phyloP scores from a whole-genome alignment of 192 early-diverging fungal species.

The Backusella tuberculispora region DNA sequence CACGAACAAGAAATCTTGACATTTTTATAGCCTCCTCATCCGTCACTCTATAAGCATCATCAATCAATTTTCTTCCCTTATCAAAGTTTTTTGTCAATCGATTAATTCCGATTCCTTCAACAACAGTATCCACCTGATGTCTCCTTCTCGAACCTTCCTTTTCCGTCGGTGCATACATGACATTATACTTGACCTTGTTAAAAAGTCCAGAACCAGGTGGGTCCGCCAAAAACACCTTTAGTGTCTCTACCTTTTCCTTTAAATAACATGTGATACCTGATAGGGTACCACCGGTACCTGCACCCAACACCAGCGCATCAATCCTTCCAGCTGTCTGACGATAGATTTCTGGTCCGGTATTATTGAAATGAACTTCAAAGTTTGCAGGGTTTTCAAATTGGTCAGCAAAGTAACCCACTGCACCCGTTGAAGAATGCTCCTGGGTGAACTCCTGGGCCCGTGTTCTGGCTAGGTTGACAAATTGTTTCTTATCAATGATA shows the following conservation, averaged over 20 bases:
- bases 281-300: constrained; percentile 91
- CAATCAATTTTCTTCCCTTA: constrained; percentile 61
- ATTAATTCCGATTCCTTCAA: constrained; percentile 97
- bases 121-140: constrained; percentile 97
- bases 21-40: constrained; percentile 91
- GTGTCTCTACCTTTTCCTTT: constrained; percentile 61
- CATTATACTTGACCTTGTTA: constrained; percentile 87
- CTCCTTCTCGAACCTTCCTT: constrained; percentile 87
- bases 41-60: constrained; percentile 82
- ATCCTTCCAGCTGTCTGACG: constrained; percentile 67
- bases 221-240: constrained; percentile 83
- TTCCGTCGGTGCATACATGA: constrained; percentile 89
- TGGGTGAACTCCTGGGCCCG: constrained; percentile 71
- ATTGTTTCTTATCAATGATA: constrained; percentile 90
- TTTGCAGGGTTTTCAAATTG: constrained; percentile 96
- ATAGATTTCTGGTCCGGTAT: constrained; percentile 92
- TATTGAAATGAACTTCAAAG: constrained; percentile 74
- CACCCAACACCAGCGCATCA: constrained; percentile 90
- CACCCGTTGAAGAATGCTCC: neutral
- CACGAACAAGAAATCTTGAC: constrained; percentile 80
- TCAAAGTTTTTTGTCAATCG: constrained; percentile 89
- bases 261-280: constrained; percentile 90
- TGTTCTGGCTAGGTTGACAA: constrained; percentile 86
- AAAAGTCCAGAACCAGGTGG: constrained; percentile 92
- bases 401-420: constrained; percentile 78